Evolutionary conservation across 2,329 filamentous ascomycete genomes (phyloP), one percentile per base, ranked within the genome.

Genomic region (Colletotrichum eremochloae): DNA sequence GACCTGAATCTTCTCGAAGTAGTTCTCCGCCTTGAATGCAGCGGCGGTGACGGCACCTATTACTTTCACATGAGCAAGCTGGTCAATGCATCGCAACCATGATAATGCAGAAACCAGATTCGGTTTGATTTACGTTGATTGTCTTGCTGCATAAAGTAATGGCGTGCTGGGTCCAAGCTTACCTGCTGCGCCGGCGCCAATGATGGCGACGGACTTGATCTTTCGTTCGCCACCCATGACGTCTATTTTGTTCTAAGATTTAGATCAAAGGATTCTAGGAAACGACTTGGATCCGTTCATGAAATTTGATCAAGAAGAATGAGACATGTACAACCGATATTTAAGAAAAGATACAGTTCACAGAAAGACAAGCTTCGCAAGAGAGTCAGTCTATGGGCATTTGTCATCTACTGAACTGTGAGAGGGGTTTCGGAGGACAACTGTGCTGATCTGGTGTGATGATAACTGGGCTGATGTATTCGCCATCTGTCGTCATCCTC

Each of bases 11-110:
- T 75, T 75, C 11, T 85, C 81, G 75, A 83, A 86, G 56, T 81
- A 84, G 12, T 82, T 81, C 75, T 86, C 84, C 0, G 84, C 81
- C 40, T 83, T 81, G 15, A 88, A 78, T 1, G 86, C 84, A 0
- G 85, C 84, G 0, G 85, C 85, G 0, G 86, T 83, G 1, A 84
- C 78, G 2, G 85, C 83, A n/a, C 86, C 86, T 87, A 55, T 63
- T 9, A 18, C 3, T 18, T 33, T 31, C 12, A 40, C 44, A 60
- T 65, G 31, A 71, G 11, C 1, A 14, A 12, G 12, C 56, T 52
- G 44, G 55, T 4, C 8, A 20, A 33, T 18, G 3, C 20, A 15
- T 24, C 9, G 5, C 7, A 33, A 46, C 29, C 55, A 65, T 24
- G 68, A 14, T 8, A 56, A 24, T 33, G 44, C 8, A 20, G n/a